phyloP scores from a whole-genome alignment of 768 basidiomycete species.

The Russula lepida region DNA sequence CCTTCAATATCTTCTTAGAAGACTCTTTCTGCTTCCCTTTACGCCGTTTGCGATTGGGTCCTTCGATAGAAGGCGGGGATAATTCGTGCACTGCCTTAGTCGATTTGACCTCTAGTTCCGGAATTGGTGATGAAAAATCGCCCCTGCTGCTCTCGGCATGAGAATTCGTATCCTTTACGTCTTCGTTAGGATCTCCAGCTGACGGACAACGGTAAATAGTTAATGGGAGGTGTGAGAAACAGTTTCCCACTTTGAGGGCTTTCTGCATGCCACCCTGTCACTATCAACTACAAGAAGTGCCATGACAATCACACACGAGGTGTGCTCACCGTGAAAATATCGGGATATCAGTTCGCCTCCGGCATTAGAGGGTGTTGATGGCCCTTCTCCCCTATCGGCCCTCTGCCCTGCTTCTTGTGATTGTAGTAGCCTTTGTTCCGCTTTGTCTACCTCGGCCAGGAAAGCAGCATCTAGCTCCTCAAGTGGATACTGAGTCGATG shows the following conservation, averaged over 20 bases:
- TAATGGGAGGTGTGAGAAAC: neutral
- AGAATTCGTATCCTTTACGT: neutral
- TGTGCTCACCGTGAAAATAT: slow-evolving; percentile 9
- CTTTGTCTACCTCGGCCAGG: slow-evolving; percentile 9
- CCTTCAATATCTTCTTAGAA: slow-evolving; percentile 22
- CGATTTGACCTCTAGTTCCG: neutral
- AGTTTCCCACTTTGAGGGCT: neutral
- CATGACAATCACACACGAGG: neutral
- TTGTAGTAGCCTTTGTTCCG: slow-evolving; percentile 5
- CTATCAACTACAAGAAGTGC: neutral
- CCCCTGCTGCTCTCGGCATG: neutral
- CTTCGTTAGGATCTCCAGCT: neutral
- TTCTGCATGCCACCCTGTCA: neutral
- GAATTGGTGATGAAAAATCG: neutral
- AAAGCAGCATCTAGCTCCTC: slow-evolving; percentile 25
- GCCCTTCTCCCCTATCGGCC: neutral
- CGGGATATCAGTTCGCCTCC: slow-evolving; percentile 1
- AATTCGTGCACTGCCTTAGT: slow-evolving; percentile 7
- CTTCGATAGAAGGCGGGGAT: neutral
- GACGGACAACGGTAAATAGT: neutral
- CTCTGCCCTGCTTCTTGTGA: neutral
- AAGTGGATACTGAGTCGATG: slow-evolving; percentile 21
- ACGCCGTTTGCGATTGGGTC: slow-evolving; percentile 22
- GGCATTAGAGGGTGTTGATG: neutral
- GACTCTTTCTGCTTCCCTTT: slow-evolving; percentile 40